Evolutionary conservation across 805 yeast species (phyloP).

Genomic region (Starmerella etchellsii): DNA sequence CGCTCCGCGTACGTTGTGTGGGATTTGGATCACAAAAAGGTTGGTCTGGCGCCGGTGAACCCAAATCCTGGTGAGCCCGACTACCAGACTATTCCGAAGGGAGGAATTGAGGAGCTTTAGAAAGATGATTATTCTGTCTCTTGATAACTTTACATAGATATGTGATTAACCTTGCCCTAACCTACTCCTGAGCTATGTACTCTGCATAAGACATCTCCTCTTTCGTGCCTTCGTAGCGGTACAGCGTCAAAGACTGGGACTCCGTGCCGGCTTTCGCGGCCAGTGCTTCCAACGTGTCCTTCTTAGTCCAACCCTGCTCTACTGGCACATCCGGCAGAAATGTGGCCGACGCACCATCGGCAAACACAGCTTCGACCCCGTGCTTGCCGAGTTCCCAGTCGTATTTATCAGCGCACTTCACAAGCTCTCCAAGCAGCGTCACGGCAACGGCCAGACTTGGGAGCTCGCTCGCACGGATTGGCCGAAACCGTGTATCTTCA

Average conservation of each 20-base stretch:
- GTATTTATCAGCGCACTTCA: slow-evolving; percentile 36
- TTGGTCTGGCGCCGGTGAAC: slow-evolving; percentile 43
- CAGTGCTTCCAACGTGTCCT: slow-evolving; percentile 56
- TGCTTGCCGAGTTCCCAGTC: slow-evolving; percentile 78
- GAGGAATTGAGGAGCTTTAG: background rate
- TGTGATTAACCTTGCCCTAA: no score
- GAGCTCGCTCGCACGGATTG: slow-evolving; percentile 47
- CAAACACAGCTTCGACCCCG: slow-evolving; percentile 57
- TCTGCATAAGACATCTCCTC: slow-evolving; percentile 33
- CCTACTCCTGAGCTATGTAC: slow-evolving; percentile 22
- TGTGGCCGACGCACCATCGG: slow-evolving; percentile 48
- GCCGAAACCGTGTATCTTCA: slow-evolving; percentile 64
- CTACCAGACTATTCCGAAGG: slow-evolving; percentile 21
- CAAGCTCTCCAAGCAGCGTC: slow-evolving; percentile 52
- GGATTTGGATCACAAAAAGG: slow-evolving; percentile 43
- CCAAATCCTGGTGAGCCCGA: slow-evolving; percentile 21
- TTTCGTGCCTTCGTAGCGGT: slow-evolving; percentile 46
- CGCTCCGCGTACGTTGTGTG: slow-evolving; percentile 53
- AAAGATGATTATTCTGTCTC: no score
- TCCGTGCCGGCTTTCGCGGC: slow-evolving; percentile 49
- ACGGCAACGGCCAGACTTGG: slow-evolving; percentile 41
- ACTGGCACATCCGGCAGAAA: slow-evolving; percentile 82
- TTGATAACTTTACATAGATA: no score
- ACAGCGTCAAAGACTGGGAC: slow-evolving; percentile 33
- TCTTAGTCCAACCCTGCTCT: slow-evolving; percentile 73